A percentile compares a stretch with the other conserved stretches of the same genome.
Evolutionary conservation across 495 filamentous ascomycete species (phyloP).

Genomic region (Pseudotulostoma volvatum): DNA sequence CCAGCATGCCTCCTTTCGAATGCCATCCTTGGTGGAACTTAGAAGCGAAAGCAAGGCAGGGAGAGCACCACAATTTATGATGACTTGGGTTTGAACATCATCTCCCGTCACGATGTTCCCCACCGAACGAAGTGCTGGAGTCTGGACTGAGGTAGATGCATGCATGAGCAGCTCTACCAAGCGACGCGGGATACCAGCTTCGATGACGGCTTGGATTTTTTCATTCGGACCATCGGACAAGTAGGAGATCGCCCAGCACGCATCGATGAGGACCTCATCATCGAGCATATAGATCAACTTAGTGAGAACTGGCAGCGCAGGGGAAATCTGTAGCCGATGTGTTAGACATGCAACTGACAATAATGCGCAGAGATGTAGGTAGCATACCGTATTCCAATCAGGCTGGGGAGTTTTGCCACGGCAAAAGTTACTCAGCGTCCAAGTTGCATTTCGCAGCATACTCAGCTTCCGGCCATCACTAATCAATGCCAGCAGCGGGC

Average conservation of each 20-base stretch:
- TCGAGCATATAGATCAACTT: conserved; percentile 98
- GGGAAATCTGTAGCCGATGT: conserved; percentile 56
- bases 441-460: conserved; percentile 98
- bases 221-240: conserved; percentile 98
- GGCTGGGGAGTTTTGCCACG: conserved; percentile 98
- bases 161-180: conserved; percentile 97
- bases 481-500: conserved; percentile 71
- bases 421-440: conserved; percentile 99
- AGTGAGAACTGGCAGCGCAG: conserved; percentile 87
- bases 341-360: conserved; percentile 7
- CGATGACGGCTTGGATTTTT: conserved; percentile 98
- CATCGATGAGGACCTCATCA: conserved; percentile 96
- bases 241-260: conserved; percentile 99
- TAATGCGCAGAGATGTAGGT: not conserved
- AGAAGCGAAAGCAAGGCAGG: conserved; percentile 83
- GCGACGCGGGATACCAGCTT: conserved; percentile 91
- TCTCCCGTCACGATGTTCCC: conserved; percentile 99
- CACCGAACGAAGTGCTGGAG: conserved; percentile 88
- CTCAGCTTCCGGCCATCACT: conserved; percentile 97
- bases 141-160: conserved; percentile 97
- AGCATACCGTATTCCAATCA: conserved; percentile 78
- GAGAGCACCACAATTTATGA: conserved; percentile 94
- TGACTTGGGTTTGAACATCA: conserved; percentile 96
- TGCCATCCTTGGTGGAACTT: conserved; percentile 94
- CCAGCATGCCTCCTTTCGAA: conserved; percentile 99